Percentiles rank a stretch among this genome's conserved stretches.
Conservation (phyloP, 2,329 filamentous ascomycete genomes). For the Paecilomyces sp. region DNA sequence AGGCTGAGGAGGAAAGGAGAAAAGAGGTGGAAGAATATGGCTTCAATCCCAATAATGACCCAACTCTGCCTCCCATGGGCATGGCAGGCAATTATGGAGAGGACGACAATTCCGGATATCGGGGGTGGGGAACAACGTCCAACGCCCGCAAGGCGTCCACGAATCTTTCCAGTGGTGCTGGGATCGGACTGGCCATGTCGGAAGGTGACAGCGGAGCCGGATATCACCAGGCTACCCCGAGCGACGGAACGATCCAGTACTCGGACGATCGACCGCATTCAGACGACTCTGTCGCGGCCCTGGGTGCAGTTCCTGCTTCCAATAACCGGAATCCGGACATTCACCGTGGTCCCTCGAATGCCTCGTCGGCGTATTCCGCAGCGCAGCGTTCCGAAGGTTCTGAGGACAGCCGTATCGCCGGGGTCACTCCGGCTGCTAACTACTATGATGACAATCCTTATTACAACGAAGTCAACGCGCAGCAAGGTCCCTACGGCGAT, state of each 20-base stretch:
- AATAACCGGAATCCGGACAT: constrained; percentile 63
- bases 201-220: constrained; percentile 57
- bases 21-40: constrained; percentile 97
- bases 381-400: constrained; percentile 64
- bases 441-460: constrained; percentile 52
- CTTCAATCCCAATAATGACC: constrained; percentile 96
- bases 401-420: constrained; percentile 46
- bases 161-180: constrained; percentile 69
- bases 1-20: constrained; percentile 76
- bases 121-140: constrained; percentile 82
- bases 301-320: constrained; percentile 61
- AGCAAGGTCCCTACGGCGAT: constrained; percentile 48
- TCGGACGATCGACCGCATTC: constrained; percentile 57
- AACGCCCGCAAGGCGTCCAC: constrained; percentile 80
- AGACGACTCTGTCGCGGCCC: constrained; percentile 73
- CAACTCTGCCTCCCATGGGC: constrained; percentile 59
- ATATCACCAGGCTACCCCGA: constrained; percentile 54
- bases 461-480: constrained; percentile 39
- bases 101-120: constrained; percentile 70
- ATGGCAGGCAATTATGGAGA: constrained; percentile 46
- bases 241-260: constrained; percentile 49
- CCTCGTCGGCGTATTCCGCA: constrained; percentile 89
- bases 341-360: constrained; percentile 85
- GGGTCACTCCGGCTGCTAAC: constrained; percentile 38
- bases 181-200: constrained; percentile 58